These are phyloP conservation scores for Kodamaea nitidulidarum DNA, from an alignment of 805 yeast species.

Conservation along the genomic window DNA sequence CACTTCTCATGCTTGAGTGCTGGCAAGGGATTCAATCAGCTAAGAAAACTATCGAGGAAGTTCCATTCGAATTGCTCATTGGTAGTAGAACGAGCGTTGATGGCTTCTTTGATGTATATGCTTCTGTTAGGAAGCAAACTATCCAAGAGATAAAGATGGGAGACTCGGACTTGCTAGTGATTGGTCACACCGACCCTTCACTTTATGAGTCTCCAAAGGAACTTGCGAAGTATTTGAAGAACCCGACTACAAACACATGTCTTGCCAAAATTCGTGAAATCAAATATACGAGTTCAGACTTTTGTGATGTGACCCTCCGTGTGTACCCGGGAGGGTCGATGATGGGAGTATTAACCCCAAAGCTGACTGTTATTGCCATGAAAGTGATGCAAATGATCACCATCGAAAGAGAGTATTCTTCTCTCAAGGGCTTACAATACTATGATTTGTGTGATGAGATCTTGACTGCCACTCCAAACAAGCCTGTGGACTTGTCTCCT, in stretches of 20 bases:
- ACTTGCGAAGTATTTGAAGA: slow-evolving; percentile 23
- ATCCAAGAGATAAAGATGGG: slow-evolving; percentile 51
- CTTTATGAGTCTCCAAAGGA: slow-evolving; percentile 18
- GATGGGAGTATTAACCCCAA: slow-evolving; percentile 56
- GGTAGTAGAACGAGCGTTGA: slow-evolving; percentile 84
- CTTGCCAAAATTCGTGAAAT: slow-evolving; percentile 77
- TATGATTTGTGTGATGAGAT: slow-evolving; percentile 74
- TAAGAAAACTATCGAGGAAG: slow-evolving; percentile 54
- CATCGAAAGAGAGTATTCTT: slow-evolving; percentile 85
- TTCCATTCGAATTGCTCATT: slow-evolving; percentile 61
- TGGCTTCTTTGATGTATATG: slow-evolving; percentile 82
- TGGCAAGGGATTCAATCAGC: slow-evolving; percentile 88
- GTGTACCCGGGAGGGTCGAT: slow-evolving; percentile 53
- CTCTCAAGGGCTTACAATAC: slow-evolving; percentile 75
- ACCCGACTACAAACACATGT: slow-evolving; percentile 47
- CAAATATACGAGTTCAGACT: slow-evolving; percentile 61
- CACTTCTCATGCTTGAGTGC: slow-evolving; percentile 80
- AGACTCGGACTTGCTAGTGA: slow-evolving; percentile 74
- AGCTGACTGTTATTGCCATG: slow-evolving; percentile 61
- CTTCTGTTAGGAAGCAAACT: slow-evolving; percentile 55
- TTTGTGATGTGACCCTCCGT: slow-evolving; percentile 69
- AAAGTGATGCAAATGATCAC: slow-evolving; percentile 85
- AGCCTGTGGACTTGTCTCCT: slow-evolving; percentile 33
- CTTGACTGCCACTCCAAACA: slow-evolving; percentile 59
- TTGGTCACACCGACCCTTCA: slow-evolving; percentile 34